Evolutionary conservation across 2,329 filamentous ascomycete species (phyloP).

Genomic region (Phyllosticta citriasiana): DNA sequence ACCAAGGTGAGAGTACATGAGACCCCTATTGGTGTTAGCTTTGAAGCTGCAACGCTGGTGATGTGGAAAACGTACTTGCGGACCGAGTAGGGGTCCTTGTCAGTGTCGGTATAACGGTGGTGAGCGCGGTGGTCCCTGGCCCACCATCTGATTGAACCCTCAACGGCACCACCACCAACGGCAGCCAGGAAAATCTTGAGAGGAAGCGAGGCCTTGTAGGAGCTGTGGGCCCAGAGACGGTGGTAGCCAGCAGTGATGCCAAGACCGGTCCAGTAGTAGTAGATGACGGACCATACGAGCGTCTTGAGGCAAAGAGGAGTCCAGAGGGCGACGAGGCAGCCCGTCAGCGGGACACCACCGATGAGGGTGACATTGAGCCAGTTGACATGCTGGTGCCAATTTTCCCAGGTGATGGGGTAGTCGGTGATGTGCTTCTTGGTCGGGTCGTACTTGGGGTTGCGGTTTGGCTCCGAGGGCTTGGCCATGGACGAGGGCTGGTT

Average conservation of each 20-base stretch:
- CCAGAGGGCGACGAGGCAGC: slow-evolving; percentile 69
- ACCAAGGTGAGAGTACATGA: slow-evolving; percentile 41
- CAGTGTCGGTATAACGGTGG: slow-evolving; percentile 44
- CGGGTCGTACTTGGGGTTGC: slow-evolving; percentile 43
- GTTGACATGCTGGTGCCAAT: slow-evolving; percentile 90
- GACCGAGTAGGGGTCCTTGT: slow-evolving; percentile 44
- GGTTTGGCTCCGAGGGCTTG: slow-evolving; percentile 42
- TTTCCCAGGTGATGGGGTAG: slow-evolving; percentile 65
- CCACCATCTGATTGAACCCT: slow-evolving; percentile 44
- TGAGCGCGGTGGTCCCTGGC: slow-evolving; percentile 41
- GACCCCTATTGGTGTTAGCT: slow-evolving; percentile 19
- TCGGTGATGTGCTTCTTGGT: slow-evolving; percentile 79
- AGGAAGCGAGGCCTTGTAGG: slow-evolving; percentile 35
- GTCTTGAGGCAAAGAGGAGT: slow-evolving; percentile 67
- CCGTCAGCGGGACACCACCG: slow-evolving; percentile 63
- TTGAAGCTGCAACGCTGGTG: neutral
- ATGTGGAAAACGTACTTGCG: slow-evolving; percentile 26
- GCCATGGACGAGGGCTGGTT: slow-evolving; percentile 37
- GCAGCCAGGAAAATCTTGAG: slow-evolving; percentile 39
- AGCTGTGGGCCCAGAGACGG: slow-evolving; percentile 59
- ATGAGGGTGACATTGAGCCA: slow-evolving; percentile 86
- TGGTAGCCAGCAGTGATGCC: slow-evolving; percentile 54
- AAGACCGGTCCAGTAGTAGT: slow-evolving; percentile 77
- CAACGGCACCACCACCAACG: slow-evolving; percentile 39
- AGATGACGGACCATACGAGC: slow-evolving; percentile 60